A percentile compares a stretch with the other conserved stretches of the same genome.
phyloP scores from a whole-genome alignment of 441 rosid genomes.

The Flueggea neowawraea region DNA sequence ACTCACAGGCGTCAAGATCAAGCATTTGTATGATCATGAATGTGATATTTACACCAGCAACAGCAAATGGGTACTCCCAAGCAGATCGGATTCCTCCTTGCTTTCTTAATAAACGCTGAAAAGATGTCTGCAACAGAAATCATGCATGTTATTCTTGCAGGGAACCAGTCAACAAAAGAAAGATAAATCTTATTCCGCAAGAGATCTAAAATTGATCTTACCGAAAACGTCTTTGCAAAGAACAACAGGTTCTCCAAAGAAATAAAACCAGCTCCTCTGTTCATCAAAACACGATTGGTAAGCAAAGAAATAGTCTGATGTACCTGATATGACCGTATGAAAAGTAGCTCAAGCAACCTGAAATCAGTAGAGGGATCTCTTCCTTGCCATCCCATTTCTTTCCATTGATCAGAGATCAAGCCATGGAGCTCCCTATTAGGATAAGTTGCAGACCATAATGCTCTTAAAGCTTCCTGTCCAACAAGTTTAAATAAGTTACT shows the following conservation, averaged over 20 bases:
- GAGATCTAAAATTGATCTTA: conserved; percentile 18
- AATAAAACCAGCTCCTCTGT: conserved; percentile 94
- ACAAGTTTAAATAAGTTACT: too few species aligned
- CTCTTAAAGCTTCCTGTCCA: conserved; percentile 69
- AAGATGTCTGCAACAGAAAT: conserved; percentile 50
- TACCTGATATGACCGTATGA: background rate
- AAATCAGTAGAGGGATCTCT: conserved; percentile 95
- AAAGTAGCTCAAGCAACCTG: conserved; percentile 36
- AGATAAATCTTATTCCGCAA: background rate
- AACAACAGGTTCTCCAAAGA: conserved; percentile 87
- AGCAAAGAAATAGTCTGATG: conserved; percentile 1
- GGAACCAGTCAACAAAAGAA: background rate
- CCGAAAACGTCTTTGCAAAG: conserved; percentile 86
- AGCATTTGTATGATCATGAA: conserved; percentile 99
- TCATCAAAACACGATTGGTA: conserved; percentile 8
- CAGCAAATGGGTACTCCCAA: conserved; percentile 99
- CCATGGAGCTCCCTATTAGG: conserved; percentile 68
- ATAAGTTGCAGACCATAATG: conserved; percentile 76
- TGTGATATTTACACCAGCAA: conserved; percentile 90
- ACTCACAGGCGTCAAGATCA: conserved; percentile 85
- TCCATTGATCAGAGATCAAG: conserved; percentile 88
- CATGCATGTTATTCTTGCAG: background rate
- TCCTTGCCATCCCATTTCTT: conserved; percentile 98
- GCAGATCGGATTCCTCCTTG: conserved; percentile 80
- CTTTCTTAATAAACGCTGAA: conserved; percentile 60